These are phyloP conservation scores for Hura crepitans DNA, from an alignment of 441 rosid species.

Conservation along the genomic window DNA sequence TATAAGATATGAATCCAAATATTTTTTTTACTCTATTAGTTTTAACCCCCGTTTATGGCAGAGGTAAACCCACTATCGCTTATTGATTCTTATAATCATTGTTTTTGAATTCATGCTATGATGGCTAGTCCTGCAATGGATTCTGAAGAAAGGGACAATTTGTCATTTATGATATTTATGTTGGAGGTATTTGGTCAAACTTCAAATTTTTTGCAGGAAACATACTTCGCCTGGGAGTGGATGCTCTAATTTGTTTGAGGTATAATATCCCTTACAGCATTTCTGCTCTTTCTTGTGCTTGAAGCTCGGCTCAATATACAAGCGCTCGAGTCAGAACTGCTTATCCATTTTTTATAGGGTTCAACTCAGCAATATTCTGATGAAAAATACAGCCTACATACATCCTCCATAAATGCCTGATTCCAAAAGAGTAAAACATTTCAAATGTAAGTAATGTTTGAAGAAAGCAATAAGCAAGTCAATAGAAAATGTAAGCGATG, in stretches of 20 bases:
- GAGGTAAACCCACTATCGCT: constrained; percentile 8
- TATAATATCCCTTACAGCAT: background rate
- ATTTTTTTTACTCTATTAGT: background rate
- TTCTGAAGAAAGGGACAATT: background rate
- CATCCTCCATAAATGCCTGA: background rate
- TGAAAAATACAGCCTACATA: background rate
- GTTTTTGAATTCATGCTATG: background rate
- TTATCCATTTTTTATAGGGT: background rate
- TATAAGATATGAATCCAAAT: background rate
- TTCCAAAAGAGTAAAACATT: background rate
- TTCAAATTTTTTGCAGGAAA: background rate
- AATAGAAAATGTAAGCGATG: background rate
- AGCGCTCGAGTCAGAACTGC: background rate
- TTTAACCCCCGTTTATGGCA: background rate
- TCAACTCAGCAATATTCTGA: background rate
- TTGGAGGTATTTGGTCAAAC: background rate
- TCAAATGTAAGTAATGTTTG: background rate
- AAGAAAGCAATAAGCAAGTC: background rate
- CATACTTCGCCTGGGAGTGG: background rate
- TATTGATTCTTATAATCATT: background rate
- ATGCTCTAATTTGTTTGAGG: background rate
- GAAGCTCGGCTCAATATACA: background rate
- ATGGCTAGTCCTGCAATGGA: background rate
- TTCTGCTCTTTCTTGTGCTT: background rate
- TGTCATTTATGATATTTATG: background rate